Conservation (phyloP, 805 yeast genomes). For the Yarrowia sp. region DNA sequence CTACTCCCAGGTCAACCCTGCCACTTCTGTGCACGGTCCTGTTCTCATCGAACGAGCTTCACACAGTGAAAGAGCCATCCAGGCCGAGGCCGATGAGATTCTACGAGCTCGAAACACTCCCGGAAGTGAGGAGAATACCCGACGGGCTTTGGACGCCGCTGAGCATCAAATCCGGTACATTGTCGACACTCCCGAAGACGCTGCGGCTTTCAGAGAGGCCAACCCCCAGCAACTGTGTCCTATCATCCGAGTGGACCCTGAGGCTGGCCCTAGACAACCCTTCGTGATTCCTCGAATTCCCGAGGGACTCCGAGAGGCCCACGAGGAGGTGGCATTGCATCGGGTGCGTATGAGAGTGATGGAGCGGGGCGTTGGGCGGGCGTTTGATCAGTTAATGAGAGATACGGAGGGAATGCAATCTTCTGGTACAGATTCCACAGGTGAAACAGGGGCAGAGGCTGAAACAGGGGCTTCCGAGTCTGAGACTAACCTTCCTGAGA, state of each 20-base stretch:
- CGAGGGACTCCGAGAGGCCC: constrained; percentile 5
- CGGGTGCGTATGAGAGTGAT: constrained; percentile 4
- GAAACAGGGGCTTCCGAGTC: constrained; percentile 15
- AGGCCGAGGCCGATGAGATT: constrained; percentile 27
- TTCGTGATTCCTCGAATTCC: constrained; percentile 20
- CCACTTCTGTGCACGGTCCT: constrained; percentile 7
- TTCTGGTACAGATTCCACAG: background rate
- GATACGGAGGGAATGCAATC: background rate
- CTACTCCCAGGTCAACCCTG: background rate
- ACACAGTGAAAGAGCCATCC: constrained; percentile 14
- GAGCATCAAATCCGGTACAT: constrained; percentile 12
- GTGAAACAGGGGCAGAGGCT: background rate
- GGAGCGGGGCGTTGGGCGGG: constrained; percentile 6
- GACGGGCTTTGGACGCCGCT: background rate
- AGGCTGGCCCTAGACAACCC: constrained; percentile 7
- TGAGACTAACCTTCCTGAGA: constrained; percentile 40
- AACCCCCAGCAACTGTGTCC: constrained; percentile 21
- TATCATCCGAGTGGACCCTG: constrained; percentile 21
- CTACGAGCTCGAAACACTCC: constrained; percentile 8
- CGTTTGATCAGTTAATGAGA: background rate
- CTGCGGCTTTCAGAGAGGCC: constrained; percentile 13
- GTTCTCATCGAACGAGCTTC: constrained; percentile 4
- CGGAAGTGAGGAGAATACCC: background rate
- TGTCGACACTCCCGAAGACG: constrained; percentile 25
- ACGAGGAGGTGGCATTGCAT: constrained; percentile 25